phyloP scores from a whole-genome alignment of 2,329 filamentous ascomycete genomes.

The Ophiostoma himal-ulmi region DNA sequence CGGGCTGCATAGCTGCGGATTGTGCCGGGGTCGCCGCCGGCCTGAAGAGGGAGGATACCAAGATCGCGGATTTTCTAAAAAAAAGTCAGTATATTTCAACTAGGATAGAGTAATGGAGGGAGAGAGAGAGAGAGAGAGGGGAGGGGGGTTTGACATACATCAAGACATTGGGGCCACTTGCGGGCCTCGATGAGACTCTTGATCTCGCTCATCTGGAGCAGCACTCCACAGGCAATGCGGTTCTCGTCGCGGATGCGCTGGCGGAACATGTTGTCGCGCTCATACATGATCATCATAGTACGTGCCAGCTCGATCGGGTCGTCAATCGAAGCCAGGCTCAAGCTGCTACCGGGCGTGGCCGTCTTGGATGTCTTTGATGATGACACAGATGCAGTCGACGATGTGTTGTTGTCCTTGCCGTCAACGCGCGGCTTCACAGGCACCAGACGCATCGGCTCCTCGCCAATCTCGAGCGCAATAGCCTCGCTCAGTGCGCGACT shows the following conservation, averaged over 20 bases:
- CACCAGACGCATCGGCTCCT: constrained; percentile 70
- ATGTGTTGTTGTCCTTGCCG: constrained; percentile 30
- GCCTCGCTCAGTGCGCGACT: constrained; percentile 87
- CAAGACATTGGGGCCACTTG: constrained; percentile 53
- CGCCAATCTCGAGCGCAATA: constrained; percentile 77
- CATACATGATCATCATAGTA: constrained; percentile 60
- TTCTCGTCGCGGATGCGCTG: constrained; percentile 53
- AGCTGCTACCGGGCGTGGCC: constrained; percentile 49
- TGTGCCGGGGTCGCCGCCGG: constrained; percentile 65
- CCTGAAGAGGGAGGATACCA: constrained; percentile 72
- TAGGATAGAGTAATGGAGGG: not conserved
- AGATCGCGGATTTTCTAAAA: constrained; percentile 61
- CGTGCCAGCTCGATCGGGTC: constrained; percentile 55
- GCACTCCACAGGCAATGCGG: constrained; percentile 49
- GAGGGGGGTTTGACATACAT: constrained; percentile 42
- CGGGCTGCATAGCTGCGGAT: constrained; percentile 76
- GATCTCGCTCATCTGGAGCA: constrained; percentile 57
- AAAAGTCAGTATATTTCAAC: not conserved
- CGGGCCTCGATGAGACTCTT: constrained; percentile 50
- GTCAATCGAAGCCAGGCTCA: constrained; percentile 56
- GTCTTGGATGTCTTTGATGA: constrained; percentile 54
- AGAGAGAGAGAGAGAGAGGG: not conserved
- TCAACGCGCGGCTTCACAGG: constrained; percentile 67
- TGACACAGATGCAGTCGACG: constrained; percentile 38
- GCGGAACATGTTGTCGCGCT: constrained; percentile 56